Evolutionary conservation across 257 asterid genomes (phyloP).

Genomic region (Solanum bukasovii): DNA sequence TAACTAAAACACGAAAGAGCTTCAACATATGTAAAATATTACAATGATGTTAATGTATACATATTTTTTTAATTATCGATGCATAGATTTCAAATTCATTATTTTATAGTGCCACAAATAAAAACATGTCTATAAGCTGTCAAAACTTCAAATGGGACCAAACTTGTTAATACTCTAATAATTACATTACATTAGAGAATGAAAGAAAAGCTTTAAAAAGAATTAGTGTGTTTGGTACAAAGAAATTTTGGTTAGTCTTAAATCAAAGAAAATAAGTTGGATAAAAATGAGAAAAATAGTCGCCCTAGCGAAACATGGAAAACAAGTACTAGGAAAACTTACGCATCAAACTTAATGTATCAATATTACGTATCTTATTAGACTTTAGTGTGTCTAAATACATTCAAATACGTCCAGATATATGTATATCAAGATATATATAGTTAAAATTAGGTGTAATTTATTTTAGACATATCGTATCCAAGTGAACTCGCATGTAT

Average conservation of each 20-base stretch:
- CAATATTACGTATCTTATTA: too few relatives aligned
- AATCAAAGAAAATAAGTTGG: neutral
- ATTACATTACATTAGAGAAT: neutral
- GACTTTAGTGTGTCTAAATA: fast-evolving
- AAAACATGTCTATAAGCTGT: neutral
- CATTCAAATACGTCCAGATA: too few relatives aligned
- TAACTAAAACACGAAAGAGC: neutral
- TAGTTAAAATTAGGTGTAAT: neutral
- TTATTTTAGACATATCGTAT: too few relatives aligned
- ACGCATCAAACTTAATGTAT: neutral
- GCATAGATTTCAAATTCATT: neutral
- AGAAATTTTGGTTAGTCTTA: neutral
- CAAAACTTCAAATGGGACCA: neutral
- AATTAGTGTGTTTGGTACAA: neutral
- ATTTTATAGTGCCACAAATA: neutral
- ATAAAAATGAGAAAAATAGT: neutral
- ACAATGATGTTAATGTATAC: neutral
- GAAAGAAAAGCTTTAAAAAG: neutral
- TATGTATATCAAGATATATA: too few relatives aligned
- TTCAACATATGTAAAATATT: neutral
- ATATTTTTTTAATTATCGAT: neutral
- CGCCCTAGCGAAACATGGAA: neutral
- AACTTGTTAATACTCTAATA: neutral
- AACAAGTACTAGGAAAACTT: neutral
- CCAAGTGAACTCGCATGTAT: too few relatives aligned